A percentile compares a stretch with the other conserved stretches of the same genome.
Conservation (phyloP, 805 yeast genomes). For the Spathaspora arborariae region DNA sequence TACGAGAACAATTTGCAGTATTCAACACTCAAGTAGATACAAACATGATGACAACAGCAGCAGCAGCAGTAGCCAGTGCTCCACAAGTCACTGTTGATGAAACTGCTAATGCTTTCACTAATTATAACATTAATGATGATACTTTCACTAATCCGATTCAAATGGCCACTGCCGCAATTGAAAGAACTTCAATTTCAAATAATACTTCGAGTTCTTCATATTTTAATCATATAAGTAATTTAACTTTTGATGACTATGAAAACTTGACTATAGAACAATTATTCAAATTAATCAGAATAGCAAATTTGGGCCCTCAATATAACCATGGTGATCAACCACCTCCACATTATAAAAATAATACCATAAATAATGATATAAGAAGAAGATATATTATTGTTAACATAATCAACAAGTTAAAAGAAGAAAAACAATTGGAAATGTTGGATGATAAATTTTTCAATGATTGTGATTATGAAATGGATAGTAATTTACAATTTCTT, state of each 20-base stretch:
- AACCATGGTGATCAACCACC: conserved; percentile 1
- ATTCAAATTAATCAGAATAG: conserved; percentile 31
- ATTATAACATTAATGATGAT: background rate
- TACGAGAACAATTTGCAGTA: conserved; percentile 2
- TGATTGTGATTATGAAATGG: conserved; percentile 39
- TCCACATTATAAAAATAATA: conserved; percentile 1
- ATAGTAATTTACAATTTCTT: conserved; percentile 37
- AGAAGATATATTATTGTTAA: conserved; percentile 32
- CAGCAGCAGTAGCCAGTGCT: conserved; percentile 6
- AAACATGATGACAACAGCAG: background rate
- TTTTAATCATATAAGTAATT: conserved; percentile 19
- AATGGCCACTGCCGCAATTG: conserved; percentile 9
- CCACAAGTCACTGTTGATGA: conserved; percentile 1
- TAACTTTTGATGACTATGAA: conserved; percentile 39
- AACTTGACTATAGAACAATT: conserved; percentile 33
- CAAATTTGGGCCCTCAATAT: conserved; percentile 10
- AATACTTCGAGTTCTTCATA: conserved; percentile 8
- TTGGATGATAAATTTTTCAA: conserved; percentile 27
- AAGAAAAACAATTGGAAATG: conserved; percentile 32
- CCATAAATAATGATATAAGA: conserved; percentile 29
- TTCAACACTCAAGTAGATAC: conserved; percentile 2
- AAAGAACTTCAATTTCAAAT: conserved; percentile 13
- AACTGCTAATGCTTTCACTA: background rate
- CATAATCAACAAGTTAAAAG: conserved; percentile 34
- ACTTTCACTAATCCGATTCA: conserved; percentile 2